Evolutionary conservation across 495 filamentous ascomycete genomes (phyloP).

Genomic region (Cenococcum geophilum): DNA sequence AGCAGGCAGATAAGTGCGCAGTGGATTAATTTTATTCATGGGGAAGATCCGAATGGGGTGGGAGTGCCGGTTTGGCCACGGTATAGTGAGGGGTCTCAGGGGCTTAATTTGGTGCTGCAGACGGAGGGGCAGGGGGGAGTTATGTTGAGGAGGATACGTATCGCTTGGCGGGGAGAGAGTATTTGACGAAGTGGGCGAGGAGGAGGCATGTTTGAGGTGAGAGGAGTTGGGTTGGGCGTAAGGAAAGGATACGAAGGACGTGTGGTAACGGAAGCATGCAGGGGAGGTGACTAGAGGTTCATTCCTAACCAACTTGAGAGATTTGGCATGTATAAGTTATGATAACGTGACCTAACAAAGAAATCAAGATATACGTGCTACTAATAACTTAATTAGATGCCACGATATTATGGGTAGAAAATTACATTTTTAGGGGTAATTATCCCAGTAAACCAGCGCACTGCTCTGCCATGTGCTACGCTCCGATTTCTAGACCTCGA

Average conservation of each 20-base stretch:
- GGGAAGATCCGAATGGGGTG: slow-evolving; percentile 24
- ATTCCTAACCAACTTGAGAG: too few species aligned
- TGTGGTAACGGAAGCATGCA: neutral
- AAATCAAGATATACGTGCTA: too few species aligned
- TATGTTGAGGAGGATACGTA: slow-evolving; percentile 31
- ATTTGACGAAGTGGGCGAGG: slow-evolving; percentile 30
- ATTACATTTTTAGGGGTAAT: too few species aligned
- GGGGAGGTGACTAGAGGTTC: too few species aligned
- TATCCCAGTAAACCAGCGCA: too few species aligned
- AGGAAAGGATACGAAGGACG: neutral
- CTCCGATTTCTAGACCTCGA: too few species aligned
- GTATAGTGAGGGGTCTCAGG: slow-evolving; percentile 24
- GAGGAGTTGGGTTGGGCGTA: neutral
- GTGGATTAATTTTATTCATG: slow-evolving; percentile 30
- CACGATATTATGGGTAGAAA: too few species aligned
- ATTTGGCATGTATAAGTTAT: too few species aligned
- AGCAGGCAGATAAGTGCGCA: slow-evolving; percentile 28
- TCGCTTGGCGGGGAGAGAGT: slow-evolving; percentile 31
- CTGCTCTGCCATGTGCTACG: too few species aligned
- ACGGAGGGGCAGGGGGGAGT: slow-evolving; percentile 24
- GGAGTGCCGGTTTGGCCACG: slow-evolving; percentile 25
- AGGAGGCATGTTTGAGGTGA: slow-evolving; percentile 26
- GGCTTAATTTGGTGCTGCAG: slow-evolving; percentile 32
- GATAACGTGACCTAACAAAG: too few species aligned
- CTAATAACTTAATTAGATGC: too few species aligned